Base-by-base conservation (phyloP, 2,329 filamentous ascomycete species). In the Talaromyces sp. region DNA sequence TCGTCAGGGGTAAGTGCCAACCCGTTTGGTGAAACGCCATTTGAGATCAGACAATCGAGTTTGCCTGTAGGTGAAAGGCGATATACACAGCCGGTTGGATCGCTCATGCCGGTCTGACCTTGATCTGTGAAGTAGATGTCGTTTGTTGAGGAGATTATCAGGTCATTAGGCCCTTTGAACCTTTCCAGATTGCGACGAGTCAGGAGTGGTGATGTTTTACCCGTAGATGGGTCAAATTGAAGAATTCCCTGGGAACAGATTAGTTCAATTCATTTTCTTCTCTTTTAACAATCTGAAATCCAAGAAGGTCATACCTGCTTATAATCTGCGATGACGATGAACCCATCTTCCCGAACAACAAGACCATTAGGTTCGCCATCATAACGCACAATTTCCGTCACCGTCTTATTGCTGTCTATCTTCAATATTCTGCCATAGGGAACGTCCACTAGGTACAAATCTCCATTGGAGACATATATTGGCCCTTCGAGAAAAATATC, bases 121-220 rank as follows among this genome's bases (percentile, higher is more conserved):
- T 82, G 79, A 48, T 82, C 78, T 1, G 79, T 81, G 41, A 82
- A 82, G 68, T 79, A 82, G 3, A 82, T 66, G 33, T 78, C 75
- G 3, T 71, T 69, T 14, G 73, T 72, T 0, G 75, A 78, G 33
- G 77, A 76, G 3, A 80, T 58, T 16, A 80, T 74, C 1, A 82
- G 68, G 61, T 82, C 79, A 57, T 82, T 82, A 0, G 75, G 76
- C 0, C 79, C 78, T 62, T 81, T 81, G 70, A 82, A 81, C 3
- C 78, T 71, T 54, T 81, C 78, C 0, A 82, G 72, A 48, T 82
- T 71, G 10, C 70, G 70, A 22, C 69, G 69, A 6, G 75, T 74
- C 11, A 81, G 60, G 22, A 75, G 70, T 0, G 75, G 72, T 0
- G 68, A 70, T 9, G 79, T 68, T 2, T 66, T 69, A 0, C 70